Base-by-base conservation (phyloP, 2,329 filamentous ascomycete genomes). In the Daldinia eschscholtzii region DNA sequence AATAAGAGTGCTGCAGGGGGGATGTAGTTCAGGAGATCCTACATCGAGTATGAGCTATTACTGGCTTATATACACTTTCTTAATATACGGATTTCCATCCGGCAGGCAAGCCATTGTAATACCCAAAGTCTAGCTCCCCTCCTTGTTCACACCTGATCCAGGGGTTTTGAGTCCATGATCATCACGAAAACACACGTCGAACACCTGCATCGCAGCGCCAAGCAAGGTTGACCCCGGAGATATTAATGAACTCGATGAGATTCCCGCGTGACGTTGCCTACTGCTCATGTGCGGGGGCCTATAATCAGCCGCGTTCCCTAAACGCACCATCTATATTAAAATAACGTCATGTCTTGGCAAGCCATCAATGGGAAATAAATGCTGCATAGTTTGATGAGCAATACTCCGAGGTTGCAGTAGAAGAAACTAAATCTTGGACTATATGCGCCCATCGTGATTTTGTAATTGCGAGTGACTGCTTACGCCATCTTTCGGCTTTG, bases 271-370 rank as follows among this genome's bases (percentile, higher is more conserved):
- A 65, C 44, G 61, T 65, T 68, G 61, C 70, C 68, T 55, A 59
- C 62, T 41, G 48, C 58, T 48, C 44, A 30, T 63, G 42, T 72
- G 74, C 68, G 73, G 73, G 73, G 73, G 60, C 73, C 65, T 74
- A 68, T 67, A 63, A 69, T 50, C 57, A 68, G 72, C 63, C 70
- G 67, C 58, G 28, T 53, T 64, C 52, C 52, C 63, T 53, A 65
- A 72, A 76, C 30, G 56, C 74, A 75, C 70, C 74, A 76, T 76
- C 73, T 44, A 72, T 71, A 73, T 72, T 62, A 70, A 75, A 76
- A 76, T 77, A 76, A 75, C 74, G 75, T 61, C 74, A 77, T 77
- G 64, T 65, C 75, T 77, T 77, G 75, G 75, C 75, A 60, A 55
- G 26, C 59, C 30, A 53, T 62, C 55, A 52, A 67, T 56, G 44